Percentiles rank a stretch among this genome's conserved stretches.
phyloP scores from a whole-genome alignment of 1,139 yeast species.

The Taiozyma onychis region DNA sequence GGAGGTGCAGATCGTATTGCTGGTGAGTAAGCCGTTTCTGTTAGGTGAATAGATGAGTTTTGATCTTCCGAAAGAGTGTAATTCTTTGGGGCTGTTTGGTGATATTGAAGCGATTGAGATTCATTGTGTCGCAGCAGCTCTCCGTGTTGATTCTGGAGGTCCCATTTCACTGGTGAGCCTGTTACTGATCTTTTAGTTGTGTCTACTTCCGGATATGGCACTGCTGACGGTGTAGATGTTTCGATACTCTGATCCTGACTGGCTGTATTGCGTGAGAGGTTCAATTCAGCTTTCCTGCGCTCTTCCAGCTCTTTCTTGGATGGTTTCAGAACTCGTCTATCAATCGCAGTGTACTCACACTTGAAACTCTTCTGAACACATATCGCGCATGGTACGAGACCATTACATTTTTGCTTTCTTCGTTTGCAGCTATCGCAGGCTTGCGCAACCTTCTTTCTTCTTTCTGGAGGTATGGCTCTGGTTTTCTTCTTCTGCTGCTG shows the following conservation, averaged over 20 bases:
- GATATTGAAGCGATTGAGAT: background rate
- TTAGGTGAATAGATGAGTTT: background rate
- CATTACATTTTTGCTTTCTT: constrained; percentile 66
- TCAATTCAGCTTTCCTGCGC: background rate
- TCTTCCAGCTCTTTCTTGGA: constrained; percentile 10
- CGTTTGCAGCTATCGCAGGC: constrained; percentile 60
- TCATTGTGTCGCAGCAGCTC: background rate
- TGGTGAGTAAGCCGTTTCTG: constrained; percentile 4
- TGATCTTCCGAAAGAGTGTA: background rate
- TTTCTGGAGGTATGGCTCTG: constrained; percentile 22
- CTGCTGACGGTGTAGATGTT: background rate
- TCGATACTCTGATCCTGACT: background rate
- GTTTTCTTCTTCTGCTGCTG: constrained; percentile 12
- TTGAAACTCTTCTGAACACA: constrained; percentile 37
- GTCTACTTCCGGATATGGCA: background rate
- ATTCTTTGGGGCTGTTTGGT: background rate
- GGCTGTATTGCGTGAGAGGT: background rate
- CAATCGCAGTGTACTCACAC: constrained; percentile 20
- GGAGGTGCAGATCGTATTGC: constrained; percentile 3
- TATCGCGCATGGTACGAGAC: constrained; percentile 54
- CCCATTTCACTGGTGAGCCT: background rate
- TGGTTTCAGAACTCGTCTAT: constrained; percentile 18
- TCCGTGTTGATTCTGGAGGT: background rate
- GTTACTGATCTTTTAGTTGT: background rate
- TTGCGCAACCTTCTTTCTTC: constrained; percentile 23